phyloP scores from a whole-genome alignment of 345 rosid genomes.

The Psidium guajava region DNA sequence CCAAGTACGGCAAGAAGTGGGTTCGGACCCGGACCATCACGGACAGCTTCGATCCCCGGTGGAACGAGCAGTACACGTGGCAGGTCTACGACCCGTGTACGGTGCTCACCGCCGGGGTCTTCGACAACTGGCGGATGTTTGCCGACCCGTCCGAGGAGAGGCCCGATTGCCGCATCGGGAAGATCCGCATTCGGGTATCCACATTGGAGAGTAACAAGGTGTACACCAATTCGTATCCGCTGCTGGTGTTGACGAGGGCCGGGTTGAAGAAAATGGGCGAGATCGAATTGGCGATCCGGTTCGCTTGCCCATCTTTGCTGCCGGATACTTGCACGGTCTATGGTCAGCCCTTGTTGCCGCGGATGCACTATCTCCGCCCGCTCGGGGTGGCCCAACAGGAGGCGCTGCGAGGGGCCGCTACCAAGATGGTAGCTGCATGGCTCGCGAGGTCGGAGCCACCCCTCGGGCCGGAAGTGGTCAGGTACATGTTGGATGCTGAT shows the following conservation, averaged over 20 bases:
- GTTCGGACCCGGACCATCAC: conserved; percentile 80
- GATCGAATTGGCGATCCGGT: conserved; percentile 81
- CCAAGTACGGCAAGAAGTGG: conserved; percentile 98
- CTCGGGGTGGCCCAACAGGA: conserved; percentile 93
- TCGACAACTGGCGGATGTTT: conserved; percentile 93
- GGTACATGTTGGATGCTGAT: conserved; percentile 92
- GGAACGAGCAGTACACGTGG: conserved; percentile 99
- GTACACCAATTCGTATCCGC: conserved; percentile 75
- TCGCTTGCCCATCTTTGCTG: conserved; percentile 66
- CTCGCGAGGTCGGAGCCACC: conserved; percentile 83
- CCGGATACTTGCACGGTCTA: conserved; percentile 73
- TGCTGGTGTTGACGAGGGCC: conserved; percentile 40
- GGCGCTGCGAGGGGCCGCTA: conserved; percentile 85
- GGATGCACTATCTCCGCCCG: conserved; percentile 92
- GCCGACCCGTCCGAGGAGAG: conserved; percentile 35
- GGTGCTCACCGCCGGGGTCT: conserved; percentile 69
- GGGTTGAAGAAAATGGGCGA: conserved; percentile 99
- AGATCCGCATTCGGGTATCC: conserved; percentile 76
- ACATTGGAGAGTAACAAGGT: conserved; percentile 87
- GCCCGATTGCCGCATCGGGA: conserved; percentile 67
- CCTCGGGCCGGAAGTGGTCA: conserved; percentile 71
- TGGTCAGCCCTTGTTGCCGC: conserved; percentile 79
- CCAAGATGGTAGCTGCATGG: conserved; percentile 83
- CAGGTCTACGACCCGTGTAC: conserved; percentile 98
- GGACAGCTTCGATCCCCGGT: conserved; percentile 90